Conservation (phyloP, 2,329 filamentous ascomycete genomes). For the Penicillium sp. region DNA sequence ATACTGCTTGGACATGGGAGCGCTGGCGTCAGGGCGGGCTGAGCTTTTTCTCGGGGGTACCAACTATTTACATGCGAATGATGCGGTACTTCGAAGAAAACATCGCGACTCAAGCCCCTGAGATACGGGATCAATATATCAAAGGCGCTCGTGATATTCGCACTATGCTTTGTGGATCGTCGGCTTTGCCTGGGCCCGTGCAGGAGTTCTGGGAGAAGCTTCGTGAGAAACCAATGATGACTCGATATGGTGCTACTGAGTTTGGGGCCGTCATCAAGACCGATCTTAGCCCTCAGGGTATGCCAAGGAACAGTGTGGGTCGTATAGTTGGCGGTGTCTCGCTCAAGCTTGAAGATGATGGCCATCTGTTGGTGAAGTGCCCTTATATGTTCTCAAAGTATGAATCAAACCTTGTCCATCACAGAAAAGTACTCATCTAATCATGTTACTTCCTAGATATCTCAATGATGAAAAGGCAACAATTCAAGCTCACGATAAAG, state of each 20-base stretch:
- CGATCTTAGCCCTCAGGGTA: constrained; percentile 29
- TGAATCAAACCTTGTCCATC: constrained; percentile 12
- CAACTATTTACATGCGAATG: constrained; percentile 51
- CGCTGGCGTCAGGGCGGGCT: constrained; percentile 42
- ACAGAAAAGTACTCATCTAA: not conserved
- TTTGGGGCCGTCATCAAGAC: constrained; percentile 47
- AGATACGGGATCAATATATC: constrained; percentile 38
- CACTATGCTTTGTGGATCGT: constrained; percentile 40
- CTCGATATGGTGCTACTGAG: constrained; percentile 48
- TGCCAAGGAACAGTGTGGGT: constrained; percentile 30
- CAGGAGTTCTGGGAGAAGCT: constrained; percentile 49
- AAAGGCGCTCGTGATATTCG: constrained; percentile 32
- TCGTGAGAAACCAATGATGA: constrained; percentile 36
- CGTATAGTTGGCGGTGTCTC: constrained; percentile 40
- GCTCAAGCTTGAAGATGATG: constrained; percentile 49
- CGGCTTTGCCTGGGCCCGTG: constrained; percentile 51
- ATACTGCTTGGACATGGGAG: constrained; percentile 45
- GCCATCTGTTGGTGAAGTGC: constrained; percentile 46
- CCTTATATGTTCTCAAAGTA: constrained; percentile 41
- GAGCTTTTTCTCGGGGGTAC: constrained; percentile 50
- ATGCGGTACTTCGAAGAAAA: constrained; percentile 42
- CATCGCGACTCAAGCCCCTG: constrained; percentile 25
- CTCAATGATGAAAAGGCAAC: constrained; percentile 45
- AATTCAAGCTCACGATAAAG: constrained; percentile 41
- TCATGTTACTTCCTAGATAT: constrained; percentile 16